phyloP scores from a whole-genome alignment of 257 asterid species.

The Rhazya stricta region DNA sequence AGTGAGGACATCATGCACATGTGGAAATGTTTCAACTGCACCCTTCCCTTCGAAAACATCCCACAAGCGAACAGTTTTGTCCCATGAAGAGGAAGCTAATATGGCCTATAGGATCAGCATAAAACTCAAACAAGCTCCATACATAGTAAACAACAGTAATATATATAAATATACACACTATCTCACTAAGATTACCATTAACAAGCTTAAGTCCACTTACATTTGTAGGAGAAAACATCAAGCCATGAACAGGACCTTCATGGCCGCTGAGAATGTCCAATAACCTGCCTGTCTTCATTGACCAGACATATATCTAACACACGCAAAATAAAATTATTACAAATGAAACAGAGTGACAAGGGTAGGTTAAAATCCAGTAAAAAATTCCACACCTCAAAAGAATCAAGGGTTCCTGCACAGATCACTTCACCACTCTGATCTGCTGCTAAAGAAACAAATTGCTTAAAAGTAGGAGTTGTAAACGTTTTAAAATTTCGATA shows the following conservation, averaged over 20 bases:
- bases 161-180: too few species aligned
- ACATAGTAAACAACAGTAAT: neutral
- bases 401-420: conserved; percentile 98
- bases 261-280: conserved; percentile 96
- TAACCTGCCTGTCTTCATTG: conserved; percentile 93
- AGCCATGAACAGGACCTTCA: conserved; percentile 97
- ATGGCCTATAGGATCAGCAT: conserved; percentile 41
- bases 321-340: conserved; percentile 16
- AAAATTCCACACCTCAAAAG: conserved; percentile 71
- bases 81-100: conserved; percentile 99
- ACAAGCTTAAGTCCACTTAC: conserved; percentile 39
- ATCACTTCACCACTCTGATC: conserved; percentile 98
- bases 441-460: conserved; percentile 85
- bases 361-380: conserved; percentile 15
- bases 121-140: conserved; percentile 18
- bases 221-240: conserved; percentile 84
- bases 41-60: conserved; percentile 93
- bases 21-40: conserved; percentile 79
- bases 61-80: conserved; percentile 91
- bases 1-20: conserved; percentile 89
- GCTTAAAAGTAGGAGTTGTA: conserved; percentile 89
- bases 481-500: conserved; percentile 91
- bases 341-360: conserved; percentile 15
- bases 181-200: neutral
- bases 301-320: conserved; percentile 85